phyloP scores from a whole-genome alignment of 1,139 yeast genomes.

The Saccharomycopsis crataegensis region DNA sequence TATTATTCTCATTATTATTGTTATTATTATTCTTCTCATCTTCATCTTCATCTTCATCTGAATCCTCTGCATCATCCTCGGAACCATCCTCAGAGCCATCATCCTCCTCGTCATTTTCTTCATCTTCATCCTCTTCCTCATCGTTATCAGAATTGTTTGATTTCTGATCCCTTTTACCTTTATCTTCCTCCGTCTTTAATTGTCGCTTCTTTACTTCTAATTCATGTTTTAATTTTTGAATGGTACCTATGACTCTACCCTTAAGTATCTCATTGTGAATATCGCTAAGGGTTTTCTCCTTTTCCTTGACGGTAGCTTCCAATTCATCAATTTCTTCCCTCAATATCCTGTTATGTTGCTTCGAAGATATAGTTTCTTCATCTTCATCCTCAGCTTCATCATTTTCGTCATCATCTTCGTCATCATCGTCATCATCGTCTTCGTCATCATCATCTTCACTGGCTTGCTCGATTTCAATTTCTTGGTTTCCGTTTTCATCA shows the following conservation, averaged over 20 bases:
- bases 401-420: slow-evolving; percentile 38
- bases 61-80: slow-evolving; percentile 1
- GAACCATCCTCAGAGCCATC: slow-evolving; percentile 2
- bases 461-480: slow-evolving; percentile 28
- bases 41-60: slow-evolving; percentile 2
- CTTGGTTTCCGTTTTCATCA: slow-evolving; percentile 28
- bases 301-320: slow-evolving; percentile 70
- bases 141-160: slow-evolving; percentile 9
- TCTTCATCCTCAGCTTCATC: slow-evolving; percentile 49
- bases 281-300: slow-evolving; percentile 63
- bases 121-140: slow-evolving; percentile 10
- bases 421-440: slow-evolving; percentile 35
- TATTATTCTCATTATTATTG: background rate
- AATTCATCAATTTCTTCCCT: slow-evolving; percentile 83
- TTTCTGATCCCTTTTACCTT: slow-evolving; percentile 25
- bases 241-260: slow-evolving; percentile 79
- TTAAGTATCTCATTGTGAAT: slow-evolving; percentile 85
- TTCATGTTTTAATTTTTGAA: slow-evolving; percentile 72
- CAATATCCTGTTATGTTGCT: slow-evolving; percentile 69
- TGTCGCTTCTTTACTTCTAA: slow-evolving; percentile 76
- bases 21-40: background rate
- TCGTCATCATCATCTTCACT: slow-evolving; percentile 31
- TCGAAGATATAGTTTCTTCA: slow-evolving; percentile 47
- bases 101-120: slow-evolving; percentile 9
- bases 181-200: slow-evolving; percentile 38